phyloP scores from a whole-genome alignment of 2,329 filamentous ascomycete genomes.

The Hawksworthiomyces lignivorus region DNA sequence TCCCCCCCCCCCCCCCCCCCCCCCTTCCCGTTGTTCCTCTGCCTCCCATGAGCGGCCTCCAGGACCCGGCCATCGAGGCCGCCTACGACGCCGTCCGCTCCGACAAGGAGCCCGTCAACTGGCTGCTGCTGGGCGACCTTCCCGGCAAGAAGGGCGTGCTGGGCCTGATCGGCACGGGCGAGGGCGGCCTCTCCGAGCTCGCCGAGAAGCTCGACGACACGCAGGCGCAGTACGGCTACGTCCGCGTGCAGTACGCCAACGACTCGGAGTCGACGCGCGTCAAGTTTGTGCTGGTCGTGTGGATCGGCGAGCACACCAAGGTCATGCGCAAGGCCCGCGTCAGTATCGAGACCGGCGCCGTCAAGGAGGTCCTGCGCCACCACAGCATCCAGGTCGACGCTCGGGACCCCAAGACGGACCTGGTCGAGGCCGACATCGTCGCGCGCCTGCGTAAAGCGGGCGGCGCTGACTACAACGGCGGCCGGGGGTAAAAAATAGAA shows the following conservation, averaged over 20 bases:
- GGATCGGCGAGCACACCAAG: constrained; percentile 58
- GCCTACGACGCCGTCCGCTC: constrained; percentile 61
- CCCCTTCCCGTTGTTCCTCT: neutral
- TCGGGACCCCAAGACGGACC: constrained; percentile 45
- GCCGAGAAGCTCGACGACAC: constrained; percentile 45
- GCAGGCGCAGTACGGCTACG: constrained; percentile 60
- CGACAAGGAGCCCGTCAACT: constrained; percentile 59
- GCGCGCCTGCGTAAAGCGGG: constrained; percentile 55
- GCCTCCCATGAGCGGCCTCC: constrained; percentile 44
- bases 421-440: constrained; percentile 56
- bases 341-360: constrained; percentile 57
- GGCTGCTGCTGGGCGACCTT: constrained; percentile 58
- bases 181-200: constrained; percentile 53
- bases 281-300: constrained; percentile 61
- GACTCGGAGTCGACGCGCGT: constrained; percentile 61
- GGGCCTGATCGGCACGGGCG: constrained; percentile 48
- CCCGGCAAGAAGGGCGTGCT: constrained; percentile 46
- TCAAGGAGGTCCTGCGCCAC: constrained; percentile 56
- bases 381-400: constrained; percentile 60
- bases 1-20: neutral
- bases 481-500: constrained; percentile 35
- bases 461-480: constrained; percentile 65
- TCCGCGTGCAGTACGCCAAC: constrained; percentile 61
- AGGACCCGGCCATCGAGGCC: constrained; percentile 50
- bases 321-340: constrained; percentile 65